These are phyloP conservation scores for Ogataea salicorniae DNA, from an alignment of 805 yeast species.

Conservation along the genomic window DNA sequence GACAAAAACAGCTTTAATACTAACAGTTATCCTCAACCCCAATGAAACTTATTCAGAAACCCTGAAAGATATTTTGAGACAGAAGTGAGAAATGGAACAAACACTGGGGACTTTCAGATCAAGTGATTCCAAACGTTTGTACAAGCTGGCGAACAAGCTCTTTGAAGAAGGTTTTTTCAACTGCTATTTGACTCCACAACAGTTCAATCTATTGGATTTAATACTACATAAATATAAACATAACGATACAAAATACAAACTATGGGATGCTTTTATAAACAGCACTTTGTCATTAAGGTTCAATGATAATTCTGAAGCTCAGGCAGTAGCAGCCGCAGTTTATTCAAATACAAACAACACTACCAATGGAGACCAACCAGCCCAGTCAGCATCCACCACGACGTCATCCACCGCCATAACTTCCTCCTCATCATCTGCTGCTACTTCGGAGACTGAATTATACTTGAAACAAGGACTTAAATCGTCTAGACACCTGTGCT, in stretches of 20 bases:
- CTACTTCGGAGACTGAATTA: constrained; percentile 28
- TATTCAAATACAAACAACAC: too few relatives aligned
- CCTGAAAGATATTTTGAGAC: not conserved
- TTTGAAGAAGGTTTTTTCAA: constrained; percentile 38
- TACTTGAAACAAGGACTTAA: constrained; percentile 42
- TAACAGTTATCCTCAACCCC: not conserved
- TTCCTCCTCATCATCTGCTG: not conserved
- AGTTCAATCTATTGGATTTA: constrained; percentile 43
- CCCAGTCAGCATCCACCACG: constrained; percentile 9
- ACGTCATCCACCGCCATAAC: constrained; percentile 6
- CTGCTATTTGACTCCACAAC: constrained; percentile 50
- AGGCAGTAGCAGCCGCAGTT: too few relatives aligned
- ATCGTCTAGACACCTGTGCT: constrained; percentile 51
- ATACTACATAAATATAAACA: constrained; percentile 34
- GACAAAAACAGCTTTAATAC: too few relatives aligned
- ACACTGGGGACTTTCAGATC: constrained; percentile 14
- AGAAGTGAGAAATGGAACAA: constrained; percentile 4
- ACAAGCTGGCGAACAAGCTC: constrained; percentile 31
- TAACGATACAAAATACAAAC: constrained; percentile 1
- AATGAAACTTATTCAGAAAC: not conserved
- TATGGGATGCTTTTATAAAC: constrained; percentile 47
- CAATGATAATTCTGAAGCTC: constrained; percentile 1
- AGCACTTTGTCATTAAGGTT: constrained; percentile 31
- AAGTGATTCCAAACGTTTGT: constrained; percentile 26
- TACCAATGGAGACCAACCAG: too few relatives aligned